phyloP scores from a whole-genome alignment of 352 stramenopile genomes.

The Phytophthora cajani region DNA sequence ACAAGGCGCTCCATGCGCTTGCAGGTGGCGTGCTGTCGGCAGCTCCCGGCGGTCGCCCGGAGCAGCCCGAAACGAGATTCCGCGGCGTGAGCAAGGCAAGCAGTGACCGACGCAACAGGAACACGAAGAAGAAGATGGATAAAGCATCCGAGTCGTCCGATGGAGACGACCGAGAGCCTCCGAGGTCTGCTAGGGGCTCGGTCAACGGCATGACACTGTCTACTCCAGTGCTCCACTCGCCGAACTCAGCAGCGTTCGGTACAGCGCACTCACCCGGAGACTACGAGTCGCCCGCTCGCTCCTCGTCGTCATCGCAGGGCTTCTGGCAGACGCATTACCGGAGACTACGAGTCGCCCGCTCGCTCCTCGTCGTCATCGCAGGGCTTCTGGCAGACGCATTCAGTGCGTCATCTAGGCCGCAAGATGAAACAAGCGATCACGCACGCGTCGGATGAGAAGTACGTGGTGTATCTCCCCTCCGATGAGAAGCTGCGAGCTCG shows the following conservation, averaged over 20 bases:
- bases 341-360: slow-evolving; percentile 18
- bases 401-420: slow-evolving; percentile 25
- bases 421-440: slow-evolving; percentile 31
- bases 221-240: slow-evolving; percentile 16
- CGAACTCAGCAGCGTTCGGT: slow-evolving; percentile 14
- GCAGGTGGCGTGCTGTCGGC: slow-evolving; percentile 15
- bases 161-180: slow-evolving; percentile 4
- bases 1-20: slow-evolving; percentile 18
- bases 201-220: slow-evolving; percentile 5
- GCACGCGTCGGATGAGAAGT: slow-evolving; percentile 19
- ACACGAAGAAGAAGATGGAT: neutral
- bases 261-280: slow-evolving; percentile 18
- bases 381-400: slow-evolving; percentile 40
- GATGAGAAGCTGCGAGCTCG: slow-evolving; percentile 15
- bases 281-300: slow-evolving; percentile 18
- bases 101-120: neutral
- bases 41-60: slow-evolving; percentile 8
- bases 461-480: slow-evolving; percentile 4
- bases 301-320: slow-evolving; percentile 27
- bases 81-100: slow-evolving; percentile 17
- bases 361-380: slow-evolving; percentile 29
- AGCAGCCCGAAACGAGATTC: slow-evolving; percentile 10
- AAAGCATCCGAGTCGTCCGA: slow-evolving; percentile 14
- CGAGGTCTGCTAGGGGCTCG: slow-evolving; percentile 16
- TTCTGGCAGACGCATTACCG: slow-evolving; percentile 42